Evolutionary conservation across 2,329 filamentous ascomycete genomes (phyloP), one percentile per base, ranked within the genome.

Genomic region (Cordyceps militaris): DNA sequence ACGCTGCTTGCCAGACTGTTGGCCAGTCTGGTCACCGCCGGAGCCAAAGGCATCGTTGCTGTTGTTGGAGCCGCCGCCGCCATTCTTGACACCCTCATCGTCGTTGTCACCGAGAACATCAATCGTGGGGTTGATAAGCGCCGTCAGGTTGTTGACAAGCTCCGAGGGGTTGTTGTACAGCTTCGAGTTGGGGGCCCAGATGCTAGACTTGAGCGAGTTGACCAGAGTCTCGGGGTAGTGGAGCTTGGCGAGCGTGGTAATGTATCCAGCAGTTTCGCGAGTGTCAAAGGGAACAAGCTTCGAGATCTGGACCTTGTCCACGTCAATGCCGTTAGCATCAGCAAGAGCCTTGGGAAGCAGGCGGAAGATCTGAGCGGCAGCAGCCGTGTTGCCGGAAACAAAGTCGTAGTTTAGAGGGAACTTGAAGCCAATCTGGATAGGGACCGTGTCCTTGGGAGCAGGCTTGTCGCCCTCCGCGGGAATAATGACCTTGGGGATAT

Each of bases 351-450:
- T 65, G 0, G 91, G 91, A 4, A 97, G 76, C 63, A 83, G 88
- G 55, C 82, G 74, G 76, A 97, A 96, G 66, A 99, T 89, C 72
- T 97, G 93, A 40, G 84, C 84, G 5, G 90, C 88, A 19, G 91
- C 88, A 62, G 86, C 79, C 14, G 84, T 78, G 61, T 87, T 84
- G 23, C 76, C 77, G 11, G 87, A 85, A 28, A 97, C 88, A 68
- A 95, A 96, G 9, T 81, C 75, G 71, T 94, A 99, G 74, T 95
- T 93, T 64, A 96, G 80, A 1, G 83, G 81, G 67, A 85, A 87
- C 54, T 83, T 76, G 79, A 97, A 97, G 34, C 89, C 94, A 61
- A 97, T 80, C 69, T 96, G 91, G 64, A 96, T 86, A 64, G 89
- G 73, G 4, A 83, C 84, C 1, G 82, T 84, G 63, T 89, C 88